Evolutionary conservation across 495 filamentous ascomycete species (phyloP).

Genomic region (Penicillium paxilli): DNA sequence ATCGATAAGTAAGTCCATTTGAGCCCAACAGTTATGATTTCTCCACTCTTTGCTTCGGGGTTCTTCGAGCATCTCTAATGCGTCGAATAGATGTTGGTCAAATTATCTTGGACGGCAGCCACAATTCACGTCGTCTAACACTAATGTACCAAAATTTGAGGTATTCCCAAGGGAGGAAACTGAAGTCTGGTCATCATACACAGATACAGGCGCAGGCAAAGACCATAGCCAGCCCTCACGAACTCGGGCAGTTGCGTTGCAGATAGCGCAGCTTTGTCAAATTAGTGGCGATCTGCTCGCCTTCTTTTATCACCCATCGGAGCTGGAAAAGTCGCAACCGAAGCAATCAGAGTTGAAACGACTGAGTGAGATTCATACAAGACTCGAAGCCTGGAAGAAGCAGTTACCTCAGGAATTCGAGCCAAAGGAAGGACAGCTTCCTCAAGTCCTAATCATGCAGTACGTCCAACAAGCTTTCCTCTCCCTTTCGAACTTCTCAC

Average conservation of each 20-base stretch:
- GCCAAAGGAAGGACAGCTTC: conserved; percentile 83
- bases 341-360: conserved; percentile 88
- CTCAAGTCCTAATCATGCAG: conserved; percentile 93
- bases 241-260: conserved; percentile 77
- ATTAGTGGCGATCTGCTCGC: conserved; percentile 89
- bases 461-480: conserved; percentile 47
- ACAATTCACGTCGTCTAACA: conserved; percentile 73
- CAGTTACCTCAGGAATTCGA: conserved; percentile 85
- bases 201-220: conserved; percentile 72
- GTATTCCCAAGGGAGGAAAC: conserved; percentile 89
- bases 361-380: conserved; percentile 84
- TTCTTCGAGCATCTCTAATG: conserved; percentile 17
- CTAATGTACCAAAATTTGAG: conserved; percentile 84
- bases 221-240: conserved; percentile 76
- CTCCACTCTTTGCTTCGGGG: no score
- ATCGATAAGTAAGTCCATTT: conserved; percentile 85
- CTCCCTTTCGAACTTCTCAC: conserved; percentile 6
- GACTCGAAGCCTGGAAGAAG: conserved; percentile 89
- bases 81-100: conserved; percentile 73
- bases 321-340: conserved; percentile 55
- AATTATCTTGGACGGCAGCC: conserved; percentile 95
- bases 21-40: no score
- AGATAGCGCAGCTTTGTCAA: conserved; percentile 82
- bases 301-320: conserved; percentile 85
- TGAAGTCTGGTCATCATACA: conserved; percentile 84